Evolutionary conservation across 2,329 filamentous ascomycete species (phyloP), one percentile per base, ranked within the genome.

Genomic region (Penicillium italicum): DNA sequence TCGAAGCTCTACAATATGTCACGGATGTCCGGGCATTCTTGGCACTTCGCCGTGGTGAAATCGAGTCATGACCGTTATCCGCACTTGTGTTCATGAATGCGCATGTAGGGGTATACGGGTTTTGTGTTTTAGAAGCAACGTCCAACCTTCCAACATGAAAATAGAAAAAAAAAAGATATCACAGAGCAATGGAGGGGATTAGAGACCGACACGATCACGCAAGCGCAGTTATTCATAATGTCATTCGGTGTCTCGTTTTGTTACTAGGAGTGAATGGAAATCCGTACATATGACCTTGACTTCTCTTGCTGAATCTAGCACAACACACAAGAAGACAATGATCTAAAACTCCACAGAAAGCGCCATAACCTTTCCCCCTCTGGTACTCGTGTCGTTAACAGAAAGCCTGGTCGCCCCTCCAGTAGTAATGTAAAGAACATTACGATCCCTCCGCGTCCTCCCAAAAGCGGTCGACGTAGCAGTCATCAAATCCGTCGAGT

Each of bases 1-100:
- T 99, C 42, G 94, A 99, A 76, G 94, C 91, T 18, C 77, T 99
- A 69, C 94, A 97, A 77, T 96, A 97, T 76, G 92, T 94, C 63
- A 96, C 93, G 50, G 94, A 99, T 75, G 93, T 99, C 57, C 84
- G 94, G 67, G 92, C 94, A 46, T 80, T 97, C 61, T 80, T 99
- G 69, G 92, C 91, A 54, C 79, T 99, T 65, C 85, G 93, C 67
- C 88, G 92, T 65, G 94, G 94, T 28, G 91, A 97, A 70, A 68
- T 72, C 38, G 74, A 77, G 62, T 62, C 70, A 52, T 74, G 63
- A 59, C 49, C 37, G 24, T 40, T 47, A 30, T 49, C 36, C 40
- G 36, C 48, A 48, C 46, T 57, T 58, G 57, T 56, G 61, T 56
- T 43, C 51, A 59, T 37, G 50, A 45, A 53, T 59, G 53, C 47